These are phyloP conservation scores for Macadamia tetraphylla DNA, from an alignment of 164 flowering plant genomes.

Conservation along the genomic window DNA sequence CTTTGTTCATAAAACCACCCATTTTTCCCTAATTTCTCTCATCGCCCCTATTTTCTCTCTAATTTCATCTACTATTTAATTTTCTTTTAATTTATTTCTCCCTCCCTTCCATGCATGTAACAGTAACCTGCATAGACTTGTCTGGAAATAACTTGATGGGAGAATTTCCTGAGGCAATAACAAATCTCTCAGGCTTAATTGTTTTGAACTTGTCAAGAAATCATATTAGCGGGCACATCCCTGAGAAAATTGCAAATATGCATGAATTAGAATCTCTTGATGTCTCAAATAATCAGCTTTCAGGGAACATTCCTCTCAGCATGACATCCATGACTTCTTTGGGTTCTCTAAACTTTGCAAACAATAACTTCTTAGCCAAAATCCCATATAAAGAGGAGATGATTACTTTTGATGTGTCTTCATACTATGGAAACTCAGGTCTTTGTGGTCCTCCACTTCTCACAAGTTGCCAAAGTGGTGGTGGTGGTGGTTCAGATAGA, in stretches of 20 bases:
- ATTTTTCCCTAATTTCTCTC: too few relatives aligned
- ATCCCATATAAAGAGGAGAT: slow-evolving; percentile 26
- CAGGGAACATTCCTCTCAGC: slow-evolving; percentile 39
- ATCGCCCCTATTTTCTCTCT: too few relatives aligned
- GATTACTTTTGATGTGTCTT: slow-evolving; percentile 20
- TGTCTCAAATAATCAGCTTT: slow-evolving; percentile 38
- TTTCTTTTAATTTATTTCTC: too few relatives aligned
- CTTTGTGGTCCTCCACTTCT: slow-evolving; percentile 41
- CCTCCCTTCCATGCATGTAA: too few relatives aligned
- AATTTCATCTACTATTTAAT: too few relatives aligned
- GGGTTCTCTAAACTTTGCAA: slow-evolving; percentile 31
- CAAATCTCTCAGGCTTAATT: slow-evolving; percentile 17
- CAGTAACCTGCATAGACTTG: slow-evolving; percentile 21
- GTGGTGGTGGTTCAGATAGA: not conserved
- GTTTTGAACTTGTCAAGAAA: slow-evolving; percentile 39
- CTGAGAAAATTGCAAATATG: slow-evolving; percentile 26
- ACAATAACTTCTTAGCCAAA: slow-evolving; percentile 37
- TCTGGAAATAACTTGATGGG: slow-evolving; percentile 28
- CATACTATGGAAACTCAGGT: slow-evolving; percentile 27
- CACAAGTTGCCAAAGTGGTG: slow-evolving; percentile 8
- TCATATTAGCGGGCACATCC: slow-evolving; percentile 30
- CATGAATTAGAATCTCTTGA: slow-evolving; percentile 34
- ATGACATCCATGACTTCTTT: slow-evolving; percentile 26
- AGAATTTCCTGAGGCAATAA: slow-evolving; percentile 23
- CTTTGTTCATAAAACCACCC: too few relatives aligned